Percentiles rank a stretch among this genome's conserved stretches.
Conservation (phyloP, 164 flowering plant genomes). For the Liriodendron chinense region DNA sequence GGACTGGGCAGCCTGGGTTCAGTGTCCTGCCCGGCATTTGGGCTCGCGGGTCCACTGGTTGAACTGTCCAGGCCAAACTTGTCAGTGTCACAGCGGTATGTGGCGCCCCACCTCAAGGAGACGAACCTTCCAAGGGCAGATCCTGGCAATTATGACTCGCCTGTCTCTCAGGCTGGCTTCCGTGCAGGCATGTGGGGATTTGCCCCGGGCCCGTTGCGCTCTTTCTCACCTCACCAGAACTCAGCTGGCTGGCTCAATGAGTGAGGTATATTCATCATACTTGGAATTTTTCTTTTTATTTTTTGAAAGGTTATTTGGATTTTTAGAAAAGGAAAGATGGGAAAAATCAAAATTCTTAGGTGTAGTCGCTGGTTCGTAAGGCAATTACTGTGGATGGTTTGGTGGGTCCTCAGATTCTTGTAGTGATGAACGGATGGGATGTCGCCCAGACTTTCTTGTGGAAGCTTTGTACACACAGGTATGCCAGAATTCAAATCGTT, state of each 20-base stretch:
- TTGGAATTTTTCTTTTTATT: not conserved
- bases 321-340: not conserved
- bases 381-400: not conserved
- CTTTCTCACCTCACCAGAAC: slow-evolving; percentile 19
- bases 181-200: slow-evolving; percentile 30
- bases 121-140: slow-evolving; percentile 32
- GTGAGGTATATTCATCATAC: not conserved
- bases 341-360: not conserved
- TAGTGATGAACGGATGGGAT: no score
- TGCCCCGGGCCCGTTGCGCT: slow-evolving; percentile 39
- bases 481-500: no score
- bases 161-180: slow-evolving; percentile 18
- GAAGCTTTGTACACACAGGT: no score
- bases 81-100: slow-evolving; percentile 43
- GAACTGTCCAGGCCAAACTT: slow-evolving; percentile 24
- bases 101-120: slow-evolving; percentile 50
- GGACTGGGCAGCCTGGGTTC: not conserved
- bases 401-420: no score
- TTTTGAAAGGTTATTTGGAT: not conserved
- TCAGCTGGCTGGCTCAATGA: slow-evolving; percentile 60
- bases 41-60: slow-evolving; percentile 12
- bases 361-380: not conserved
- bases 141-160: not conserved
- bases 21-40: slow-evolving; percentile 9
- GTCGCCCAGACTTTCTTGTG: no score